Evolutionary conservation across 495 filamentous ascomycete genomes (phyloP).

Genomic region (Thozetella sp.): DNA sequence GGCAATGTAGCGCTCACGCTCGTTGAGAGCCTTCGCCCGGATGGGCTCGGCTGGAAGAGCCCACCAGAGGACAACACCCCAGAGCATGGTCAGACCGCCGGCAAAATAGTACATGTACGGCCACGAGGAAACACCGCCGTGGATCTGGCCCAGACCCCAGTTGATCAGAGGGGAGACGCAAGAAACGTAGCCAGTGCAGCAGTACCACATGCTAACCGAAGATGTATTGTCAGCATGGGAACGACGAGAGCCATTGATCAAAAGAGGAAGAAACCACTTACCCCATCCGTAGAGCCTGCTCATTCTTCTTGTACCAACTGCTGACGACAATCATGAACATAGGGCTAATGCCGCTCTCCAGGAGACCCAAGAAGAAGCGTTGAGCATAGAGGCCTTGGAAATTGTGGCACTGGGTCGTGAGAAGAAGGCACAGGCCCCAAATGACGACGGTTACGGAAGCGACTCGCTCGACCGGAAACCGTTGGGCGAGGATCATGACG

Average conservation of each 20-base stretch:
- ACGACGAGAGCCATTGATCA: constrained; percentile 39
- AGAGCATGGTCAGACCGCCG: constrained; percentile 35
- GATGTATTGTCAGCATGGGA: constrained; percentile 45
- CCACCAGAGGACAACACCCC: constrained; percentile 35
- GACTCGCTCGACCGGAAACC: constrained; percentile 46
- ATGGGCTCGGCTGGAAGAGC: constrained; percentile 39
- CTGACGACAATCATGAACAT: constrained; percentile 47
- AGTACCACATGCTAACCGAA: constrained; percentile 42
- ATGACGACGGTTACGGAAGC: constrained; percentile 29
- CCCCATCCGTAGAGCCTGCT: not conserved
- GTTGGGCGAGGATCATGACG: constrained; percentile 40
- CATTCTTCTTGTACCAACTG: not conserved
- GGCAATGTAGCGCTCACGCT: constrained; percentile 39
- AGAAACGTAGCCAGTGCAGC: constrained; percentile 46
- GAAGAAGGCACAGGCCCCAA: constrained; percentile 17
- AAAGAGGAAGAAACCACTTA: too few relatives aligned
- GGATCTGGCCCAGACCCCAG: constrained; percentile 50
- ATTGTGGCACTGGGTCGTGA: constrained; percentile 34
- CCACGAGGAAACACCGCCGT: constrained; percentile 39
- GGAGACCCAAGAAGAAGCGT: constrained; percentile 48
- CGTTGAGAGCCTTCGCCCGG: constrained; percentile 33
- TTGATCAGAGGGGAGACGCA: constrained; percentile 50
- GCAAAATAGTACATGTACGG: constrained; percentile 39
- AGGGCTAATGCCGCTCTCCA: constrained; percentile 42
- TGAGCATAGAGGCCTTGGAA: constrained; percentile 41